Percentiles rank a stretch among this genome's conserved stretches.
These are phyloP conservation scores for Diaporthe sp. DNA, from an alignment of 2,329 filamentous ascomycete genomes.

Conservation along the genomic window DNA sequence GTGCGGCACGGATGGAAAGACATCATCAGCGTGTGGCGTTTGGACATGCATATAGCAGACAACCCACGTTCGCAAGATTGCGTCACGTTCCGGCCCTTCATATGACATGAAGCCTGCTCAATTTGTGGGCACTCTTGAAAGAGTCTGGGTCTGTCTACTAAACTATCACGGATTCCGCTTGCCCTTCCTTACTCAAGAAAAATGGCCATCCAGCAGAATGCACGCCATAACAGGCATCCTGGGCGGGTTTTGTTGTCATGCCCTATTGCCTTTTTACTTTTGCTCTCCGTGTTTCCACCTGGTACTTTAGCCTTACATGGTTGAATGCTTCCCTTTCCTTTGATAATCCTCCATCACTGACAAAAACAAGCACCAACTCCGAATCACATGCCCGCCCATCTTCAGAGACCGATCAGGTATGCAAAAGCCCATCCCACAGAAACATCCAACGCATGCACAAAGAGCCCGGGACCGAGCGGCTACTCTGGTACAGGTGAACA, in stretches of 20 bases:
- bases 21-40: no score
- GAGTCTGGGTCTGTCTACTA: slow-evolving; percentile 2
- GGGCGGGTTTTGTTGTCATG: not conserved
- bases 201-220: not conserved
- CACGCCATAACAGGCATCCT: not conserved
- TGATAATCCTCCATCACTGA: not conserved
- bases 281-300: not conserved
- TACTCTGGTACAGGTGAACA: slow-evolving; percentile 1
- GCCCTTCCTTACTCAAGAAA: not conserved
- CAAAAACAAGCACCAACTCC: slow-evolving; percentile 19
- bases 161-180: not conserved
- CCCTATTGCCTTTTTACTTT: not conserved
- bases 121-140: not conserved
- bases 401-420: slow-evolving; percentile 31
- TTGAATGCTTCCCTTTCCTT: slow-evolving; percentile 11
- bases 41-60: no score
- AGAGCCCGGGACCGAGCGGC: slow-evolving; percentile 1
- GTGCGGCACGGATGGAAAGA: no score
- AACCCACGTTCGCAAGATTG: not conserved
- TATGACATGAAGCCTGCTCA: not conserved
- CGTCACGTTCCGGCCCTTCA: not conserved
- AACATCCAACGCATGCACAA: slow-evolving; percentile 22
- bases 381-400: slow-evolving; percentile 19
- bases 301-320: slow-evolving; percentile 12
- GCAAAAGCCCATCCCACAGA: slow-evolving; percentile 11